These are phyloP conservation scores for Backusella morwellensis DNA, from an alignment of 192 early-diverging fungal genomes.

Conservation along the genomic window DNA sequence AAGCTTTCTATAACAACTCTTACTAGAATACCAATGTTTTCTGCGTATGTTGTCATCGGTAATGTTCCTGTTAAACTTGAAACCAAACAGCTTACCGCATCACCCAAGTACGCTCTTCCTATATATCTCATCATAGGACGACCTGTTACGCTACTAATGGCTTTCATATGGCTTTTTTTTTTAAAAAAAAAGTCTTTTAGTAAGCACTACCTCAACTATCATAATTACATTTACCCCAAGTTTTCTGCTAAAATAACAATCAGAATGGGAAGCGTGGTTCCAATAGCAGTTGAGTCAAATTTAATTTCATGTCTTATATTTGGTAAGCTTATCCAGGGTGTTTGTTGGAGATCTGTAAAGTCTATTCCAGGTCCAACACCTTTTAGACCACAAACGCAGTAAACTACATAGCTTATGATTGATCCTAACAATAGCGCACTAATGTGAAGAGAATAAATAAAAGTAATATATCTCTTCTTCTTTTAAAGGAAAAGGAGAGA, in stretches of 20 bases:
- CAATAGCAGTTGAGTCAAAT: slow-evolving; percentile 42
- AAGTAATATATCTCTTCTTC: background rate
- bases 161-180: slow-evolving; percentile 42
- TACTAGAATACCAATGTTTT: slow-evolving; percentile 54
- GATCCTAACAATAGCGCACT: slow-evolving; percentile 33
- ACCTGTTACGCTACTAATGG: slow-evolving; percentile 41
- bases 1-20: no score
- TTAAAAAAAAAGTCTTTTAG: background rate
- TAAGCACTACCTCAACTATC: background rate
- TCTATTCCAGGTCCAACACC: slow-evolving; percentile 32
- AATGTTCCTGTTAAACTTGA: slow-evolving; percentile 37
- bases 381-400: slow-evolving; percentile 36
- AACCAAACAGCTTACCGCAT: slow-evolving; percentile 49
- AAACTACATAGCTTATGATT: slow-evolving; percentile 33
- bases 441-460: background rate
- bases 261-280: slow-evolving; percentile 43
- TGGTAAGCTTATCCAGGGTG: slow-evolving; percentile 42
- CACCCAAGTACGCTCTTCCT: slow-evolving; percentile 52
- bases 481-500: background rate
- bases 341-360: slow-evolving; percentile 23
- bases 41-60: slow-evolving; percentile 59
- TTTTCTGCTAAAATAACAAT: slow-evolving; percentile 55
- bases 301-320: slow-evolving; percentile 28
- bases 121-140: slow-evolving; percentile 43
- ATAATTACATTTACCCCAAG: slow-evolving; percentile 27